A percentile compares a stretch with the other conserved stretches of the same genome.
These are phyloP conservation scores for Volutella citrinella DNA, from an alignment of 2,329 filamentous ascomycete genomes.

Conservation along the genomic window DNA sequence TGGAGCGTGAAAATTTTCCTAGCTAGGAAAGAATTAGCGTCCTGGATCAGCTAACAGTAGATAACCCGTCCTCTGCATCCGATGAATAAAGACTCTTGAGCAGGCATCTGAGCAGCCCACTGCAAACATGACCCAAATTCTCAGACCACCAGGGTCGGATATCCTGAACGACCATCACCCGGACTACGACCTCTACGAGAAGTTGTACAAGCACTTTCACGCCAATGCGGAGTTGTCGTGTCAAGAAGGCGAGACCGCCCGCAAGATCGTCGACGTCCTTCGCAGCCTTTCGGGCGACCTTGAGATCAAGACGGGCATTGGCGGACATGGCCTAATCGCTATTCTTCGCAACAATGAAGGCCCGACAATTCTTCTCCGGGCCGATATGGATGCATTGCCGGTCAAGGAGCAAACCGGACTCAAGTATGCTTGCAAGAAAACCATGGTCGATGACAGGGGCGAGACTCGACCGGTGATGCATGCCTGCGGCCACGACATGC, in stretches of 20 bases:
- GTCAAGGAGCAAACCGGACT: conserved; percentile 54
- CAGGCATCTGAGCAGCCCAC: too few relatives aligned
- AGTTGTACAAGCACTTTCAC: conserved; percentile 57
- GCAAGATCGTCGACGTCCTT: conserved; percentile 42
- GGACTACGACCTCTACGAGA: too few relatives aligned
- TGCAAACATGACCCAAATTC: too few relatives aligned
- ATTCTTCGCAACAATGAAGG: conserved; percentile 55
- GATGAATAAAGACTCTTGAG: too few relatives aligned
- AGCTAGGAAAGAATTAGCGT: too few relatives aligned
- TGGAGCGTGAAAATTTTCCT: too few relatives aligned
- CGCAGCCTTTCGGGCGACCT: conserved; percentile 27
- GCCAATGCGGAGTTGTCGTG: conserved; percentile 56
- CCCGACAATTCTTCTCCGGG: conserved; percentile 54
- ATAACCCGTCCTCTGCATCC: too few relatives aligned
- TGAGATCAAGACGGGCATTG: conserved; percentile 45
- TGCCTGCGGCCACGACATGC: conserved; percentile 67
- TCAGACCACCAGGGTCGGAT: too few relatives aligned
- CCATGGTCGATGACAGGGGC: conserved; percentile 4
- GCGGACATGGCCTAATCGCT: conserved; percentile 56
- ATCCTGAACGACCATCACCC: too few relatives aligned
- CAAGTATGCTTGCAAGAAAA: conserved; percentile 45
- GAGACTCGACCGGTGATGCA: conserved; percentile 57
- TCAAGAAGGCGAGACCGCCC: conserved; percentile 52
- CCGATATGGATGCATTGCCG: conserved; percentile 62
- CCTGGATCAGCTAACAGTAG: too few relatives aligned